Conservation (phyloP, 306 rosid species). For the Morella rubra region DNA sequence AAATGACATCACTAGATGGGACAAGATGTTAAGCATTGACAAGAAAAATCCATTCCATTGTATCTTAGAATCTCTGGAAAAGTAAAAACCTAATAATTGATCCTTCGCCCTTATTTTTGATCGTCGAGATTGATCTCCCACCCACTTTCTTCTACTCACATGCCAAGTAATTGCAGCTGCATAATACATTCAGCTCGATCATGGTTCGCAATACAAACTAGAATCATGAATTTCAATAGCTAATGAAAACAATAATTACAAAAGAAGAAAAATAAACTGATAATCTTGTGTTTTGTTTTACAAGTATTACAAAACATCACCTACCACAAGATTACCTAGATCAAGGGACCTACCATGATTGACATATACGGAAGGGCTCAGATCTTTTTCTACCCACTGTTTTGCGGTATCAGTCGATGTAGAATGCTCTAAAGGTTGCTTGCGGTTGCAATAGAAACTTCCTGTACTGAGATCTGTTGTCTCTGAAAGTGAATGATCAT, state of each 20-base stretch:
- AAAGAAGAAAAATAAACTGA: background rate
- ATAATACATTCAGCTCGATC: conserved; percentile 27
- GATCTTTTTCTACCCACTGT: conserved; percentile 47
- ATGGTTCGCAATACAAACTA: no score
- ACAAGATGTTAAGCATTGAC: background rate
- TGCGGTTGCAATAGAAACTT: conserved; percentile 55
- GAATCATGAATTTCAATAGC: background rate
- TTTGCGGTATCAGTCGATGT: conserved; percentile 52
- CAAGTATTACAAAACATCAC: background rate
- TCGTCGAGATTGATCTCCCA: conserved; percentile 60
- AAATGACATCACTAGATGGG: no score
- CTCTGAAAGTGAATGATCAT: conserved; percentile 47
- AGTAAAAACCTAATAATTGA: conserved; percentile 68
- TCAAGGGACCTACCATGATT: conserved; percentile 65
- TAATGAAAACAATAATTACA: background rate
- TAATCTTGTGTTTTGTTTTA: background rate
- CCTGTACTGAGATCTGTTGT: conserved; percentile 55
- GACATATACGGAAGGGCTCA: conserved; percentile 50
- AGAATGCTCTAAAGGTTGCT: conserved; percentile 46
- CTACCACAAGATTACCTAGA: background rate
- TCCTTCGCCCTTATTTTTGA: conserved; percentile 64
- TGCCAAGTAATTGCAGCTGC: conserved; percentile 85
- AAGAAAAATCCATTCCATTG: conserved; percentile 6
- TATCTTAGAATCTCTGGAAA: background rate
- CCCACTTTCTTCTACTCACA: conserved; percentile 82